Conservation (phyloP, 2,329 filamentous ascomycete genomes). For the Colletotrichum sp. region DNA sequence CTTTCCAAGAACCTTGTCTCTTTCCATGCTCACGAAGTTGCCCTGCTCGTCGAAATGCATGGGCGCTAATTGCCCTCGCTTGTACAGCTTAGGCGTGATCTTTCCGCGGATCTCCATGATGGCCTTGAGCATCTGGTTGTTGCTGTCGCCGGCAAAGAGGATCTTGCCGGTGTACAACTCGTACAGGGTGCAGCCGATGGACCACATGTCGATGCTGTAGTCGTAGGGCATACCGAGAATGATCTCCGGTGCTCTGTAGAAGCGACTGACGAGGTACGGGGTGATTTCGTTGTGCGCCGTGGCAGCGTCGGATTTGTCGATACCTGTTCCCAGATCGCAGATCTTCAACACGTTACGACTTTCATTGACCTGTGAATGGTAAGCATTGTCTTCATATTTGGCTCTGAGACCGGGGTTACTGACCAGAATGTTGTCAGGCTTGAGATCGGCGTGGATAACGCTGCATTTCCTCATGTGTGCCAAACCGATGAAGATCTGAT, state of each 20-base stretch:
- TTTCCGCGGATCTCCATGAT: constrained; percentile 97
- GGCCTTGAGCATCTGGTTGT: constrained; percentile 96
- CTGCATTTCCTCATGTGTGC: constrained; percentile 89
- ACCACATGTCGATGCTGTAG: constrained; percentile 96
- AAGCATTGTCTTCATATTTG: constrained; percentile 18
- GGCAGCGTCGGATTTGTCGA: constrained; percentile 79
- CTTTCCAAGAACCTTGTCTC: constrained; percentile 86
- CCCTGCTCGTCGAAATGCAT: constrained; percentile 85
- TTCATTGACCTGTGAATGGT: constrained; percentile 70
- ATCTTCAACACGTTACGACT: constrained; percentile 87
- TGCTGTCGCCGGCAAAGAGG: constrained; percentile 90
- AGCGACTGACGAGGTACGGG: constrained; percentile 93
- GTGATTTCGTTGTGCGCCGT: constrained; percentile 83
- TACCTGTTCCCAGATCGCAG: constrained; percentile 95
- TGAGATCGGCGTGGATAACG: constrained; percentile 94
- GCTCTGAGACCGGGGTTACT: constrained; percentile 25
- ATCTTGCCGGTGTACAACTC: constrained; percentile 98
- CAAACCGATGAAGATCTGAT: constrained; percentile 92
- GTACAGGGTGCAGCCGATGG: constrained; percentile 94
- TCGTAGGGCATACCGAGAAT: constrained; percentile 97
- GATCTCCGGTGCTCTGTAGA: constrained; percentile 96
- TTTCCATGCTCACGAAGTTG: constrained; percentile 84
- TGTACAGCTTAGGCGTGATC: constrained; percentile 87
- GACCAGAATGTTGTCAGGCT: constrained; percentile 95
- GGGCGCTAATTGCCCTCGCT: constrained; percentile 76